These are phyloP conservation scores for Phtheirospermum japonicum DNA, from an alignment of 257 asterid species.

Conservation along the genomic window DNA sequence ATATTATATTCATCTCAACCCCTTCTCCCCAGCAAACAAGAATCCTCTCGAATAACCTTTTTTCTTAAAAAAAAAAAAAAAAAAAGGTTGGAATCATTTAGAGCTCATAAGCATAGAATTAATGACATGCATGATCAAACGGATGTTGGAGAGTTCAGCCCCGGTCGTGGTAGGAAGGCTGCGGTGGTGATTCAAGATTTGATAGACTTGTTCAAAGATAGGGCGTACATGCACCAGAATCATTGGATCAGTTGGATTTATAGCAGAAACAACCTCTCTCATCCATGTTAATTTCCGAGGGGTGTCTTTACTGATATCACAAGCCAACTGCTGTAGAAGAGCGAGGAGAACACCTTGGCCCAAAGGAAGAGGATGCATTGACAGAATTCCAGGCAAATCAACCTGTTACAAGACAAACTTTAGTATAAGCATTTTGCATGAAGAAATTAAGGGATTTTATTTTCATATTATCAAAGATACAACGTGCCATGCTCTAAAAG, in stretches of 20 bases:
- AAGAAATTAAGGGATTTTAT: neutral
- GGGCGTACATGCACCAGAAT: constrained; percentile 66
- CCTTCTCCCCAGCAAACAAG: neutral
- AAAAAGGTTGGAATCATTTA: constrained; percentile 43
- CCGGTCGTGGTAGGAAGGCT: constrained; percentile 41
- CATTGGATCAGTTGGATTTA: constrained; percentile 64
- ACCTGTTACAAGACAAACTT: constrained; percentile 37
- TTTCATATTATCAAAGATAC: neutral
- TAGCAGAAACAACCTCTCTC: constrained; percentile 65
- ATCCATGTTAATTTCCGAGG: constrained; percentile 66
- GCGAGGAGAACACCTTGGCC: constrained; percentile 88
- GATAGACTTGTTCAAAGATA: constrained; percentile 82
- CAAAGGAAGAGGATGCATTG: constrained; percentile 60
- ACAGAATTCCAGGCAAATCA: constrained; percentile 54
- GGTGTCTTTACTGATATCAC: constrained; percentile 54
- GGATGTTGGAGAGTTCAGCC: constrained; percentile 56
- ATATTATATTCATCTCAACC: neutral
- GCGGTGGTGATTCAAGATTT: constrained; percentile 60
- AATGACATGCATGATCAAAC: constrained; percentile 66
- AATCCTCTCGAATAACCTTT: neutral
- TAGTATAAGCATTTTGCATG: neutral
- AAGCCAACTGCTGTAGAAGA: constrained; percentile 71
- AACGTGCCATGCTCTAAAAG: too few species aligned
- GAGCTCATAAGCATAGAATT: constrained; percentile 70
- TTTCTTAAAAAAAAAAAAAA: neutral